phyloP scores from a whole-genome alignment of 805 yeast genomes.

The Nakazawaea wyomingensis region DNA sequence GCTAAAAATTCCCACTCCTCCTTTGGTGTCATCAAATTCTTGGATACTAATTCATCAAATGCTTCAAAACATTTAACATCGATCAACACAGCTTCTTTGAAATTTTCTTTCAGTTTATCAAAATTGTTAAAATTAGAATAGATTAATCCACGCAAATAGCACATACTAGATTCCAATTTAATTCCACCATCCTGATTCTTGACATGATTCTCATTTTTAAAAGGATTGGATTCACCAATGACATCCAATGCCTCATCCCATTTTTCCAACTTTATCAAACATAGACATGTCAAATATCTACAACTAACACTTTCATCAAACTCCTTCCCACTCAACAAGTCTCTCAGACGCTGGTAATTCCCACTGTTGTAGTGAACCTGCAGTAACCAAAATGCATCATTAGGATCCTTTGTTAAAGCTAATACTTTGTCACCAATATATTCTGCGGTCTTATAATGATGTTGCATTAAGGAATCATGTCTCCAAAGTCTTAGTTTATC shows the following conservation, averaged over 20 bases:
- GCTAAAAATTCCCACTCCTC: slow-evolving; percentile 81
- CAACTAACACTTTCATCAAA: slow-evolving; percentile 66
- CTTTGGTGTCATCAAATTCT: slow-evolving; percentile 69
- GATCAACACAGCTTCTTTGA: slow-evolving; percentile 76
- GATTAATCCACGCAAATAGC: slow-evolving; percentile 78
- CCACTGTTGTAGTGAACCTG: slow-evolving; percentile 80
- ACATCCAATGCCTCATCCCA: slow-evolving; percentile 89
- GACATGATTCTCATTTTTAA: slow-evolving; percentile 32
- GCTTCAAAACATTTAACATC: slow-evolving; percentile 95
- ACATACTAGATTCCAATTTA: slow-evolving; percentile 80
- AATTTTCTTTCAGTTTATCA: slow-evolving; percentile 81
- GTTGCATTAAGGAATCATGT: slow-evolving; percentile 89
- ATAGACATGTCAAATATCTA: slow-evolving; percentile 72
- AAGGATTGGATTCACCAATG: slow-evolving; percentile 79
- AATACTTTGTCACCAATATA: slow-evolving; percentile 88
- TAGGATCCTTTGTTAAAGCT: slow-evolving; percentile 78
- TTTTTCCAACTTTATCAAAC: slow-evolving; percentile 62
- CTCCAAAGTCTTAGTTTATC: slow-evolving; percentile 88
- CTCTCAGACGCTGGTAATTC: slow-evolving; percentile 73
- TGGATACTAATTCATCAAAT: slow-evolving; percentile 67
- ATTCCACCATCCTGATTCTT: slow-evolving; percentile 74
- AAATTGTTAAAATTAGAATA: slow-evolving; percentile 80
- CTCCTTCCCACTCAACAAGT: slow-evolving; percentile 52
- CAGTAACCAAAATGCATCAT: slow-evolving; percentile 95
- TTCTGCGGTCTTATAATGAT: slow-evolving; percentile 84